Evolutionary conservation across 495 filamentous ascomycete genomes (phyloP).

Genomic region (Wilcoxina mikolae): DNA sequence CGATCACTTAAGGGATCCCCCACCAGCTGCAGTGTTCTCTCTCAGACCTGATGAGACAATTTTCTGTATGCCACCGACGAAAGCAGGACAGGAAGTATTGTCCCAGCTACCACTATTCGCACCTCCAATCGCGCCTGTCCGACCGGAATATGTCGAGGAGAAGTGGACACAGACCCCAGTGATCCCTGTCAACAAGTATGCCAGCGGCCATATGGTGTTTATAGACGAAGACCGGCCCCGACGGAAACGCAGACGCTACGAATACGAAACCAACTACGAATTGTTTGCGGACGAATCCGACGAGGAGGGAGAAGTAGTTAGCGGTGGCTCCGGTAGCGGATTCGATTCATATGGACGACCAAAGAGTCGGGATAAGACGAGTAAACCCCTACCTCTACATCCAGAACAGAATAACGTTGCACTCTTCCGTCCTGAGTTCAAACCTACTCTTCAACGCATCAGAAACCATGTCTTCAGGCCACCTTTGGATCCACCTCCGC

Average conservation of each 20-base stretch:
- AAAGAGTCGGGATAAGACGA: constrained; percentile 32
- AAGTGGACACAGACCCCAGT: constrained; percentile 35
- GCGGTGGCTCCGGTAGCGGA: constrained; percentile 26
- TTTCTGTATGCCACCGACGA: constrained; percentile 60
- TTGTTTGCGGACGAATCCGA: constrained; percentile 48
- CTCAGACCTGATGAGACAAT: constrained; percentile 66
- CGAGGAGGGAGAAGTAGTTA: constrained; percentile 34
- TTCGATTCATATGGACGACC: constrained; percentile 24
- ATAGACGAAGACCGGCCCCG: constrained; percentile 46
- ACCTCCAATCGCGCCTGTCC: constrained; percentile 35
- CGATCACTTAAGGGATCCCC: constrained; percentile 19
- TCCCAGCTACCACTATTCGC: constrained; percentile 68
- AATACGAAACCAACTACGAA: constrained; percentile 40
- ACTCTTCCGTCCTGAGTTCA: constrained; percentile 79
- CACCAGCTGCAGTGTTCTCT: constrained; percentile 69
- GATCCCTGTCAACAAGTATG: constrained; percentile 74
- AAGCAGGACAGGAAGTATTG: constrained; percentile 67
- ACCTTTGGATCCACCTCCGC: constrained; percentile 85
- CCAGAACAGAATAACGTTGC: constrained; percentile 68
- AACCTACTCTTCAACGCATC: constrained; percentile 72
- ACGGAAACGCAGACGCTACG: constrained; percentile 61
- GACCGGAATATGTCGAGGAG: constrained; percentile 18
- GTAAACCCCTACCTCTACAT: constrained; percentile 35
- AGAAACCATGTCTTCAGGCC: constrained; percentile 90
- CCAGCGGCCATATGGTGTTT: constrained; percentile 62